phyloP scores from a whole-genome alignment of 2,329 filamentous ascomycete genomes.

The Thielaviopsis ethacetica region DNA sequence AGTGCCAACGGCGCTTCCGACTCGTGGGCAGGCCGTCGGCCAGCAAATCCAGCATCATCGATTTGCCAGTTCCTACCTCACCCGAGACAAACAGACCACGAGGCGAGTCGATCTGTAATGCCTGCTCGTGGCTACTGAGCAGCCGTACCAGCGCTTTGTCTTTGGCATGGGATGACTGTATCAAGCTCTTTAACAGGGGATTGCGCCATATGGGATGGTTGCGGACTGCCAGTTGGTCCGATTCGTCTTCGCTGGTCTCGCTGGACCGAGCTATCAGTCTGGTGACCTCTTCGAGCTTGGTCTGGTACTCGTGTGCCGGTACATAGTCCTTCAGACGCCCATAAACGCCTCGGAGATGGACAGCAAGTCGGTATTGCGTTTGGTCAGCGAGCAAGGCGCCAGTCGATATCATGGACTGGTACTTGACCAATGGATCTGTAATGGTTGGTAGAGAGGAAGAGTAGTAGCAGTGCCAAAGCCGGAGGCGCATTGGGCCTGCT shows the following conservation, averaged over 20 bases:
- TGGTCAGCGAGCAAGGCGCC: constrained; percentile 52
- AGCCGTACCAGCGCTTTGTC: constrained; percentile 43
- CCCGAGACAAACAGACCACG: constrained; percentile 62
- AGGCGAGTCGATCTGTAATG: constrained; percentile 55
- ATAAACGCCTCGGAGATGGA: constrained; percentile 66
- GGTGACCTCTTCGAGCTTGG: constrained; percentile 45
- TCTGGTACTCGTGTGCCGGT: constrained; percentile 51
- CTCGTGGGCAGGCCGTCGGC: constrained; percentile 58
- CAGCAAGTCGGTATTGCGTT: constrained; percentile 54
- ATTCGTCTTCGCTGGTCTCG: constrained; percentile 15
- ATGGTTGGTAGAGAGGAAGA: constrained; percentile 36
- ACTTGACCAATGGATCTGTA: constrained; percentile 61
- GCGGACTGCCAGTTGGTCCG: constrained; percentile 27
- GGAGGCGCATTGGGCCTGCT: background rate
- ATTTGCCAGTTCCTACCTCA: constrained; percentile 70
- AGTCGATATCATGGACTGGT: constrained; percentile 52
- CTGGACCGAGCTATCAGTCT: constrained; percentile 24
- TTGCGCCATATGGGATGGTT: constrained; percentile 42
- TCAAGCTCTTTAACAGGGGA: constrained; percentile 42
- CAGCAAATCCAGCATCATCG: constrained; percentile 72
- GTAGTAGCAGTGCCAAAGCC: constrained; percentile 15
- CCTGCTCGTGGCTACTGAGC: constrained; percentile 55
- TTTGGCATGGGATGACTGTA: constrained; percentile 21
- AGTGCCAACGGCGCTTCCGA: constrained; percentile 64
- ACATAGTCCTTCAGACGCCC: constrained; percentile 62